Evolutionary conservation across 495 filamentous ascomycete genomes (phyloP).

Genomic region (Rostrohypoxylon terebratum): DNA sequence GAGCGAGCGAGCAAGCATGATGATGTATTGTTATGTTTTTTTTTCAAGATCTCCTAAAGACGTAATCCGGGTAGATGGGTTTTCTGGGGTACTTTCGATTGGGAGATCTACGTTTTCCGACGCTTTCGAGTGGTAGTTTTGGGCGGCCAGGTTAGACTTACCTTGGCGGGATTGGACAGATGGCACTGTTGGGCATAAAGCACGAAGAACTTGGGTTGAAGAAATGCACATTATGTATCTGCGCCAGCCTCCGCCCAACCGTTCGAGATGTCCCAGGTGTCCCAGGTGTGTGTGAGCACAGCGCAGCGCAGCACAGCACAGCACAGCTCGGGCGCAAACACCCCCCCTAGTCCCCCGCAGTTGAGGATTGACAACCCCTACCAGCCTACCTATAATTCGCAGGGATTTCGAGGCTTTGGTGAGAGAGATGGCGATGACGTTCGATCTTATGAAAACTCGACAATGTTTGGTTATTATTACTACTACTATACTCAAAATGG

Average conservation of each 20-base stretch:
- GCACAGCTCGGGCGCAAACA: conserved; percentile 31
- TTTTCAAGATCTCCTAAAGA: conserved; percentile 24
- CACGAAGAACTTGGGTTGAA: conserved; percentile 35
- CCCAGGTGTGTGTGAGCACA: conserved; percentile 35
- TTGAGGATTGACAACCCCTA: background rate
- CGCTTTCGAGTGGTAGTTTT: conserved; percentile 22
- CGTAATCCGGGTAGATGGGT: conserved; percentile 29
- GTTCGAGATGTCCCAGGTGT: conserved; percentile 14
- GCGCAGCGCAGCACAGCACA: conserved; percentile 33
- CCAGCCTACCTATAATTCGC: conserved; percentile 1
- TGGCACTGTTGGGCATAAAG: conserved; percentile 38
- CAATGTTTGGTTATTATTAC: background rate
- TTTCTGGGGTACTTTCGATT: conserved; percentile 25
- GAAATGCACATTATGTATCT: conserved; percentile 34
- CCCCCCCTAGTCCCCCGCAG: conserved; percentile 27
- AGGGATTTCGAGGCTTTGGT: conserved; percentile 9
- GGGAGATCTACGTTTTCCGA: conserved; percentile 23
- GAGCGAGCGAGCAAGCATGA: conserved; percentile 18
- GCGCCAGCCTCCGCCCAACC: conserved; percentile 34
- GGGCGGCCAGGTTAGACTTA: conserved; percentile 33
- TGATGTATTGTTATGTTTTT: conserved; percentile 44
- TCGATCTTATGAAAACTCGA: conserved; percentile 10
- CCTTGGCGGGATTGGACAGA: conserved; percentile 35
- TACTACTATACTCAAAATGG: background rate
- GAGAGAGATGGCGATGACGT: background rate